A percentile compares a stretch with the other conserved stretches of the same genome.
These are phyloP conservation scores for Phoma sp. DNA, from an alignment of 2,329 filamentous ascomycete genomes.

Conservation along the genomic window DNA sequence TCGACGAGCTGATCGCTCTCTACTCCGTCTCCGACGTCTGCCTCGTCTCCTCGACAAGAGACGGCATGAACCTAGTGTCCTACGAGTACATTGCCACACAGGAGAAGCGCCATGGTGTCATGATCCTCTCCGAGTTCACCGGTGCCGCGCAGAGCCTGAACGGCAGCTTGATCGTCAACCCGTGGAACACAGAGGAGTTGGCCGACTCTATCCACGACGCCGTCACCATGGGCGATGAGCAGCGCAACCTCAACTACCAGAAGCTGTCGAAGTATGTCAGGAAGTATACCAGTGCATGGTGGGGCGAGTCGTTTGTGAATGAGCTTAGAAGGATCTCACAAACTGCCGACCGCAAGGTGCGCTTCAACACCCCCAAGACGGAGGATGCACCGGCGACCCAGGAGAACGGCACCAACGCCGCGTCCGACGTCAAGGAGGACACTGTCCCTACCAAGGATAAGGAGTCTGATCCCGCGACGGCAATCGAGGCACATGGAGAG, in stretches of 20 bases:
- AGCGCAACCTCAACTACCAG: conserved; percentile 83
- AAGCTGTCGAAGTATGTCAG: conserved; percentile 95
- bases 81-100: conserved; percentile 98
- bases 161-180: conserved; percentile 92
- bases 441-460: conserved; percentile 19
- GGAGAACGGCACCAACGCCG: not conserved
- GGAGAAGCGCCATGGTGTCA: conserved; percentile 84
- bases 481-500: conserved; percentile 14
- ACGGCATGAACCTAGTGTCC: conserved; percentile 98
- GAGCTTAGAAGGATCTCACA: conserved; percentile 72
- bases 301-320: conserved; percentile 90
- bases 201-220: conserved; percentile 93
- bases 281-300: conserved; percentile 96
- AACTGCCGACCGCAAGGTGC: conserved; percentile 58
- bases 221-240: conserved; percentile 94
- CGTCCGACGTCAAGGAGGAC: not conserved
- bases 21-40: conserved; percentile 93
- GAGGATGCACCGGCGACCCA: conserved; percentile 3
- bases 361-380: conserved; percentile 21
- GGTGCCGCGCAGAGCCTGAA: conserved; percentile 94
- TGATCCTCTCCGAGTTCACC: conserved; percentile 96
- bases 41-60: conserved; percentile 91
- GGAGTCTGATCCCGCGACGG: conserved; percentile 20
- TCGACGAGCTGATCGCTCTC: conserved; percentile 91
- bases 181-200: conserved; percentile 97